Evolutionary conservation across 202 grass and related monocot species (phyloP).

Genomic region (Dendrocalamus latiflorus): DNA sequence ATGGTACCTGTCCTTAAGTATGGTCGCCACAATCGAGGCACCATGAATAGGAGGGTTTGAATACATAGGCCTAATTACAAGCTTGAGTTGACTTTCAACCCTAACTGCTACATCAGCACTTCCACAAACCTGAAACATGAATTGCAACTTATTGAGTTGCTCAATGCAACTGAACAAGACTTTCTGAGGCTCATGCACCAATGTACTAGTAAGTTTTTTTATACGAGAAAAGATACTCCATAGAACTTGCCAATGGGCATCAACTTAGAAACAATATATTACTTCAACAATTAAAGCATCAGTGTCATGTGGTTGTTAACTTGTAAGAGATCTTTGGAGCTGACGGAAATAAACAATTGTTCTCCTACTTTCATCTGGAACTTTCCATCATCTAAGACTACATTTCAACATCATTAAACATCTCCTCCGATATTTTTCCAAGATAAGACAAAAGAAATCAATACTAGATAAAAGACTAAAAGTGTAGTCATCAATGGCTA

Average conservation of each 20-base stretch:
- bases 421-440: not conserved
- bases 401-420: not conserved
- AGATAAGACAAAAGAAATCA: not conserved
- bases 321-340: not conserved
- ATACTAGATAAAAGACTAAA: not conserved
- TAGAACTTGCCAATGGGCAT: not conserved
- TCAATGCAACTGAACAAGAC: not conserved
- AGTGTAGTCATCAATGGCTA: slow-evolving; percentile 2
- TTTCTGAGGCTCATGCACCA: not conserved
- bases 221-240: not conserved
- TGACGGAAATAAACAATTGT: not conserved
- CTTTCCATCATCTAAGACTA: not conserved
- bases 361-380: not conserved
- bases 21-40: slow-evolving; percentile 86
- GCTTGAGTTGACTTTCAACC: slow-evolving; percentile 99
- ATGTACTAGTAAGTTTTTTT: not conserved
- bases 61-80: slow-evolving; percentile 99
- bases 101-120: slow-evolving; percentile 68
- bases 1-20: slow-evolving; percentile 74
- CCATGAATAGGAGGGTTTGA: slow-evolving; percentile 98
- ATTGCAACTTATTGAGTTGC: slow-evolving; percentile 3
- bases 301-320: not conserved
- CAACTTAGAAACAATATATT: not conserved
- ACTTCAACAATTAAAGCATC: not conserved
- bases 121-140: slow-evolving; percentile 67